Evolutionary conservation across 768 basidiomycete genomes (phyloP), one percentile per base, ranked within the genome.

Genomic region (Melanogaster broomeanus): DNA sequence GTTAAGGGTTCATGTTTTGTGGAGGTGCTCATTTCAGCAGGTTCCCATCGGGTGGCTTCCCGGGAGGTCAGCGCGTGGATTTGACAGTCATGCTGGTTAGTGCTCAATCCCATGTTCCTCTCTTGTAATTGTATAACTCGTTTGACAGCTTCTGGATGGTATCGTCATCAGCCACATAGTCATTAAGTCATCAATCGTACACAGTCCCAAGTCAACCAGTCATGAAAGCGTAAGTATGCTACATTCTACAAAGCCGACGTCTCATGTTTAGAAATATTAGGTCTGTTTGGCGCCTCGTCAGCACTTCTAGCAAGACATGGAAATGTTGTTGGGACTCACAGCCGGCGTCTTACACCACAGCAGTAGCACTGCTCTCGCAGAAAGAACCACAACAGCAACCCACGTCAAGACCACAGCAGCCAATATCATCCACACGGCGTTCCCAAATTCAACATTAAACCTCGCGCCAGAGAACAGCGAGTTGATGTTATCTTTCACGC

Each of bases 371-470:
- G 78, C 81, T 27, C 83, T 74, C 16, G 82, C 80, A 34, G 83
- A 81, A 42, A 89, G 71, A n/a, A 81, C 60, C 27, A 87, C 62
- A 31, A 88, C 77, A 0, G 80, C 80, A 3, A 78, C 39, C 85
- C 87, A 90, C 2, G 79, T 76, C 56, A 81, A 64, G 10, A 80
- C 55, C 46, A 81, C 67, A 15, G 80, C 83, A 4, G 61, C 73
- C 37, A 90, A 58, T n/a, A 82, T 76, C 80, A 91, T 79, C 88
- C 88, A 90, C 8, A 85, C 78, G 9, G 67, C 87, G 53, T 84
- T 82, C n/a, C 89, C 87, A 66, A 80, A 87, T 12, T 65, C 53
- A 9, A 85, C 75, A 0, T 58, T 65, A 24, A 89, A 73, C 40
- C 67, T 55, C 41, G 76, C 69, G 8, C 65, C 70, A 0, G 75